Percentiles rank a stretch among this genome's conserved stretches.
These are phyloP conservation scores for Babesia sp. DNA, from an alignment of 169 alveolate species.

Conservation along the genomic window DNA sequence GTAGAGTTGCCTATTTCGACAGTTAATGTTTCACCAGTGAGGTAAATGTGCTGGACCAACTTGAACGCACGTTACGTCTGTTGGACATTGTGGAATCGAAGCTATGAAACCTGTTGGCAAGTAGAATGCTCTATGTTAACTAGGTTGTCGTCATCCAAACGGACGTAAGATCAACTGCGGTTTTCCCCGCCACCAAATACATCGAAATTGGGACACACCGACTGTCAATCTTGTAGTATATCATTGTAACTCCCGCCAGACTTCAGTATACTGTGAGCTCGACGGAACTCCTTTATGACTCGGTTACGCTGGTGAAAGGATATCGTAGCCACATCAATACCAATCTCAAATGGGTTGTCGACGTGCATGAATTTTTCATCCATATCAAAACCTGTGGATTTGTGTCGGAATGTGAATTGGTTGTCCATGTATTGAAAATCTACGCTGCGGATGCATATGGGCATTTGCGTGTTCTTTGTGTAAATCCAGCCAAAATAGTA, in stretches of 20 bases:
- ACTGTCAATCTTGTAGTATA: conserved; percentile 6
- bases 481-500: conserved; percentile 58
- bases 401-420: background rate
- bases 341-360: conserved; percentile 81
- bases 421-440: conserved; percentile 38
- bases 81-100: conserved; percentile 14
- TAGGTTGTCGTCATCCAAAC: no score
- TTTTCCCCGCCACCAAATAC: no score
- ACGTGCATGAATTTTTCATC: conserved; percentile 65
- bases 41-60: background rate
- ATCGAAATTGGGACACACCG: background rate
- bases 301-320: conserved; percentile 51
- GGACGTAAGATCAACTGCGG: no score
- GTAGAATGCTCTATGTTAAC: no score
- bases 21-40: background rate
- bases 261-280: conserved; percentile 47
- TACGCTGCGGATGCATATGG: conserved; percentile 61
- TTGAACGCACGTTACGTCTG: conserved; percentile 24
- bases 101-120: no score
- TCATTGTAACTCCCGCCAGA: conserved; percentile 24
- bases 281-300: conserved; percentile 33
- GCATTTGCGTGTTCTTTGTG: conserved; percentile 25
- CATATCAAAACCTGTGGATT: conserved; percentile 62
- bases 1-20: background rate
- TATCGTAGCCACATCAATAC: conserved; percentile 78